phyloP scores from a whole-genome alignment of 2,329 filamentous ascomycete genomes.

The Monilinia aucupariae region DNA sequence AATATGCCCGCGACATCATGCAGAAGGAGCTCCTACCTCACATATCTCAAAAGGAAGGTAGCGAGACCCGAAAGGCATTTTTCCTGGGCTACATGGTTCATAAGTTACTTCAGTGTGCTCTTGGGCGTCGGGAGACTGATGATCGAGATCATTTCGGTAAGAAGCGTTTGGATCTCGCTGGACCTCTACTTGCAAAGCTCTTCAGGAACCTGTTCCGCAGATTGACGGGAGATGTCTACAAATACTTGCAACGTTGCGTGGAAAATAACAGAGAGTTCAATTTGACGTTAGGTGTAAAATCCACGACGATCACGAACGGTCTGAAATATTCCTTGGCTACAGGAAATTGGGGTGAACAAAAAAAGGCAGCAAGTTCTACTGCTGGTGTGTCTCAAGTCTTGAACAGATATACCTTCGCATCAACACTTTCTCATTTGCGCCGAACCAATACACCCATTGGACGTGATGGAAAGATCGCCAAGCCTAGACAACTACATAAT shows the following conservation, averaged over 20 bases:
- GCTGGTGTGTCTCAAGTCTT: conserved; percentile 97
- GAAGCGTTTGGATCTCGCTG: conserved; percentile 93
- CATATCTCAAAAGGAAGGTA: conserved; percentile 91
- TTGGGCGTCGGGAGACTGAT: conserved; percentile 89
- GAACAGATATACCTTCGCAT: conserved; percentile 96
- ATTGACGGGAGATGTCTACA: conserved; percentile 84
- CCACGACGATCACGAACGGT: conserved; percentile 84
- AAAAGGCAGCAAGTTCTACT: conserved; percentile 91
- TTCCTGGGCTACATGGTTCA: conserved; percentile 99
- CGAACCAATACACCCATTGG: conserved; percentile 97
- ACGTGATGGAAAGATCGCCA: conserved; percentile 95
- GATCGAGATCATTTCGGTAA: conserved; percentile 99
- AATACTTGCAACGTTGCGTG: conserved; percentile 86
- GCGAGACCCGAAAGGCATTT: conserved; percentile 93
- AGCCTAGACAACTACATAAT: conserved; percentile 95
- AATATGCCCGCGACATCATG: conserved; percentile 87
- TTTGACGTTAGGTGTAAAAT: conserved; percentile 83
- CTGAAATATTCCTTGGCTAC: conserved; percentile 96
- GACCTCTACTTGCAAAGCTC: conserved; percentile 88
- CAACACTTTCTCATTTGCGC: conserved; percentile 91
- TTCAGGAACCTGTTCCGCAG: conserved; percentile 90
- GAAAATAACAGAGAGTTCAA: conserved; percentile 88
- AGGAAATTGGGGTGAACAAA: conserved; percentile 99
- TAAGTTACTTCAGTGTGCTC: conserved; percentile 83
- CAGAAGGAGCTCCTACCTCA: conserved; percentile 96